A percentile compares a stretch with the other conserved stretches of the same genome.
phyloP scores from a whole-genome alignment of 169 alveolate species.

The Amoebophrya sp. region DNA sequence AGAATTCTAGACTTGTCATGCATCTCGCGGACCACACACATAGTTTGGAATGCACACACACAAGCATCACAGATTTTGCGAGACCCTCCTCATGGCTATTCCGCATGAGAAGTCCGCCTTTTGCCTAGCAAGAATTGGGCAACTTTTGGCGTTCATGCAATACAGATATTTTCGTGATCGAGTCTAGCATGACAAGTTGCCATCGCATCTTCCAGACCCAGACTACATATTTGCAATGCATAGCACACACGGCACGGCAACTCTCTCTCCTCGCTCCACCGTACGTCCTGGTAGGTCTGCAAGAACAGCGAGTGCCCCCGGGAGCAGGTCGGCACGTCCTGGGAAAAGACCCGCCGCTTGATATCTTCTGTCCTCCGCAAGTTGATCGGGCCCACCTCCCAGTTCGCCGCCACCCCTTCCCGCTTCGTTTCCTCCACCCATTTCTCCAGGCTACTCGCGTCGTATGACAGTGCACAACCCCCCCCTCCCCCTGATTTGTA shows the following conservation, averaged over 20 bases:
- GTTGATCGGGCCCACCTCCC: not conserved
- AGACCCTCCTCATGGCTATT: too few species aligned
- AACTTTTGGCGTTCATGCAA: too few species aligned
- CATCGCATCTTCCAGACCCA: not conserved
- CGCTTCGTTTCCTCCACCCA: not conserved
- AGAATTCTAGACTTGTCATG: too few species aligned
- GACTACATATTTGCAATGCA: not conserved
- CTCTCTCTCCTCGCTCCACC: not conserved
- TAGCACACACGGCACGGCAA: not conserved
- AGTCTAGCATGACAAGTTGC: too few species aligned
- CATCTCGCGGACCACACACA: too few species aligned
- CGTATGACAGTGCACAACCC: too few species aligned
- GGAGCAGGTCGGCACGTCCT: not conserved
- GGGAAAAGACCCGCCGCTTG: not conserved
- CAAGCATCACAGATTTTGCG: too few species aligned
- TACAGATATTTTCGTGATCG: too few species aligned
- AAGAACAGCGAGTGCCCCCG: not conserved
- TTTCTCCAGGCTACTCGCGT: not conserved
- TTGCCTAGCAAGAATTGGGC: too few species aligned
- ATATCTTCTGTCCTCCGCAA: not conserved
- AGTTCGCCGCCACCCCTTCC: not conserved
- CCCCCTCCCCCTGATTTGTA: too few species aligned
- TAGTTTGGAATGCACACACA: too few species aligned
- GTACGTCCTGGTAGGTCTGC: not conserved
- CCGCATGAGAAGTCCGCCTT: too few species aligned